These are phyloP conservation scores for Incumbomyces lentus DNA, from an alignment of 2,329 filamentous ascomycete genomes.

Conservation along the genomic window DNA sequence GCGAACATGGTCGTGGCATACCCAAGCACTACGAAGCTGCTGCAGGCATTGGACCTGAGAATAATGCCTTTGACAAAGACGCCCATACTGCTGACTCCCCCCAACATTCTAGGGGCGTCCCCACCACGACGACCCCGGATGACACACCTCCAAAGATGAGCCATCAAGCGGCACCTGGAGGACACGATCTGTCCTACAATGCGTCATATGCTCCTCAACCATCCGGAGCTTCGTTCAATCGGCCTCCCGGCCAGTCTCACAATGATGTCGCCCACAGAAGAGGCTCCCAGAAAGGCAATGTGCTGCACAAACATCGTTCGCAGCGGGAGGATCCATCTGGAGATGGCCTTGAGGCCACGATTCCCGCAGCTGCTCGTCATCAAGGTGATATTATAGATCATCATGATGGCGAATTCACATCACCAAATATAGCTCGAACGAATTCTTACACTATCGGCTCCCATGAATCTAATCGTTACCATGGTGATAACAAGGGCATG, in stretches of 20 bases:
- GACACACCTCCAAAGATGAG: background rate
- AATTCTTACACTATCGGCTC: constrained; percentile 3
- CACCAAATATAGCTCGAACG: background rate
- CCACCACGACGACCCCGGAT: background rate
- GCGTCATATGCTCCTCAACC: constrained; percentile 11
- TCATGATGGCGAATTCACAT: background rate
- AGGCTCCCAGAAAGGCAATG: constrained; percentile 2
- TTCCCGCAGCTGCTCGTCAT: constrained; percentile 1
- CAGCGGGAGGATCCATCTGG: background rate
- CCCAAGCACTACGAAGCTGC: constrained; percentile 6
- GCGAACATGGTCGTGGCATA: constrained; percentile 12
- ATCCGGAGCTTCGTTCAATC: constrained; percentile 10
- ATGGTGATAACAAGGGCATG: background rate
- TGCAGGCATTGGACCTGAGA: background rate
- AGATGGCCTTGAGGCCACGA: constrained; percentile 2
- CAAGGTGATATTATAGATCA: background rate
- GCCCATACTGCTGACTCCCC: background rate
- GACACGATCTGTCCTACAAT: constrained; percentile 16
- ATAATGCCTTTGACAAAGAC: background rate
- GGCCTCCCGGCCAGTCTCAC: constrained; percentile 13
- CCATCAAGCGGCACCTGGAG: background rate
- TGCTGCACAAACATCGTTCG: constrained; percentile 1
- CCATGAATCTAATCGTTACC: background rate
- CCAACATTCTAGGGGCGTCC: background rate
- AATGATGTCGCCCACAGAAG: background rate